Percentiles rank a stretch among this genome's conserved stretches.
Evolutionary conservation across 1,139 yeast species (phyloP).

Genomic region (Kodamaea anthophila): DNA sequence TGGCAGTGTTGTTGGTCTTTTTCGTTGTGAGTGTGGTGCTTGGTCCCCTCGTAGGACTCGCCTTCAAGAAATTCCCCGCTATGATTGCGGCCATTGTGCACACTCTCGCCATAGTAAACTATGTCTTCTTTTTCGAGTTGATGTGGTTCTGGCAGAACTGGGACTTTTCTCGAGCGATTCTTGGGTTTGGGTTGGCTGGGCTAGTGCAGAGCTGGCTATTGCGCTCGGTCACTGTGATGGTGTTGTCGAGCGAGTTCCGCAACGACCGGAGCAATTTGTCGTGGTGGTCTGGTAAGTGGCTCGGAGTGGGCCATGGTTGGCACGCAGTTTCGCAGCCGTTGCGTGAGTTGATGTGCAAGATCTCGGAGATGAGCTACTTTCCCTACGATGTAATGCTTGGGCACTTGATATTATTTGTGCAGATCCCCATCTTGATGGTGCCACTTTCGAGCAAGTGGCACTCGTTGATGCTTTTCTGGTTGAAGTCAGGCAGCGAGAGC

Average conservation of each 20-base stretch:
- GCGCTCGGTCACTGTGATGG: slow-evolving; percentile 29
- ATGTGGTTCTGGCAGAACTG: slow-evolving; percentile 50
- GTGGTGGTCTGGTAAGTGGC: slow-evolving; percentile 71
- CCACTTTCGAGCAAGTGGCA: slow-evolving; percentile 72
- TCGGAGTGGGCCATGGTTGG: slow-evolving; percentile 48
- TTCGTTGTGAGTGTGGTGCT: slow-evolving; percentile 35
- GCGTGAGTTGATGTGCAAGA: slow-evolving; percentile 50
- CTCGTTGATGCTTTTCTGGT: slow-evolving; percentile 75
- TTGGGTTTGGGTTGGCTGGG: slow-evolving; percentile 40
- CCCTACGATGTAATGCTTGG: slow-evolving; percentile 48
- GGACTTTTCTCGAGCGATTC: slow-evolving; percentile 41
- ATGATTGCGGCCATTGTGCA: slow-evolving; percentile 41
- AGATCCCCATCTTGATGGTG: slow-evolving; percentile 46
- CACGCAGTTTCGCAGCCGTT: slow-evolving; percentile 45
- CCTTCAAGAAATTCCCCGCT: slow-evolving; percentile 36
- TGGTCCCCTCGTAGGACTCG: slow-evolving; percentile 41
- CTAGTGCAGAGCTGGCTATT: slow-evolving; percentile 42
- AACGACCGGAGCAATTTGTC: slow-evolving; percentile 48
- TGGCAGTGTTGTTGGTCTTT: slow-evolving; percentile 28
- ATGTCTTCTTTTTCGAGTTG: slow-evolving; percentile 42
- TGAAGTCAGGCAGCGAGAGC: slow-evolving; percentile 54
- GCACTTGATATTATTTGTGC: slow-evolving; percentile 45
- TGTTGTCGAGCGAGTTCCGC: slow-evolving; percentile 45
- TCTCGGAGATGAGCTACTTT: slow-evolving; percentile 49
- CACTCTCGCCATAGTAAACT: slow-evolving; percentile 33